A percentile compares a stretch with the other conserved stretches of the same genome.
phyloP scores from a whole-genome alignment of 257 asterid species.

The Cruciata laevipes region DNA sequence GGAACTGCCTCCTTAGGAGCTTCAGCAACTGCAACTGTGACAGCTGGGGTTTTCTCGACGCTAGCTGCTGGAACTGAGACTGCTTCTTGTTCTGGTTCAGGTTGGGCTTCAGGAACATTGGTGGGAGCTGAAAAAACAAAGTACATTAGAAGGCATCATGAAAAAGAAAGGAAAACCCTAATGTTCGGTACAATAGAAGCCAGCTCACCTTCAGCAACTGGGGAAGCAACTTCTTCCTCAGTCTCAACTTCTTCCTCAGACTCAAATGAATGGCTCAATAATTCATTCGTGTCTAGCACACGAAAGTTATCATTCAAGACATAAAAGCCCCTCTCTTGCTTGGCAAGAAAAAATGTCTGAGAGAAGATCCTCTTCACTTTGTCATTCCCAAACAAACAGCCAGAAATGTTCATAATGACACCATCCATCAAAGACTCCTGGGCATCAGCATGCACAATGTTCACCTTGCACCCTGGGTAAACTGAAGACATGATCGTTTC shows the following conservation, averaged over 20 bases:
- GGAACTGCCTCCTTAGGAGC: slow-evolving; percentile 7
- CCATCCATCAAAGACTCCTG: slow-evolving; percentile 46
- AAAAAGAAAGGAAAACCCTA: background rate
- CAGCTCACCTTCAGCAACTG: background rate
- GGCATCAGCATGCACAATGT: slow-evolving; percentile 26
- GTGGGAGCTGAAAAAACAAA: background rate
- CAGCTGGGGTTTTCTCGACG: background rate
- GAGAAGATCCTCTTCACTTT: slow-evolving; percentile 23
- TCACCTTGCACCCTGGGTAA: slow-evolving; percentile 26
- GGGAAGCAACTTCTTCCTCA: slow-evolving; percentile 3
- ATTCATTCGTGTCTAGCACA: slow-evolving; percentile 15
- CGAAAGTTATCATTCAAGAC: slow-evolving; percentile 57
- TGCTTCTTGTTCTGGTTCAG: background rate
- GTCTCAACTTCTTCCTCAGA: background rate
- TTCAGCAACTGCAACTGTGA: slow-evolving; percentile 1
- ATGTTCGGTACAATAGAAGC: too few relatives aligned
- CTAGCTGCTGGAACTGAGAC: background rate
- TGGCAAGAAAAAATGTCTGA: slow-evolving; percentile 62
- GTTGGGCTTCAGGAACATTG: slow-evolving; percentile 5
- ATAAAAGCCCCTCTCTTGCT: slow-evolving; percentile 41
- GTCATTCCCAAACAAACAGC: slow-evolving; percentile 27
- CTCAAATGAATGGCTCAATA: slow-evolving; percentile 4
- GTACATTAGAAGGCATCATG: background rate
- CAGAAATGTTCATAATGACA: slow-evolving; percentile 42
- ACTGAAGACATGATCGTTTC: slow-evolving; percentile 50